Evolutionary conservation across 306 rosid genomes (phyloP).

Genomic region (Ziziphus jujuba): DNA sequence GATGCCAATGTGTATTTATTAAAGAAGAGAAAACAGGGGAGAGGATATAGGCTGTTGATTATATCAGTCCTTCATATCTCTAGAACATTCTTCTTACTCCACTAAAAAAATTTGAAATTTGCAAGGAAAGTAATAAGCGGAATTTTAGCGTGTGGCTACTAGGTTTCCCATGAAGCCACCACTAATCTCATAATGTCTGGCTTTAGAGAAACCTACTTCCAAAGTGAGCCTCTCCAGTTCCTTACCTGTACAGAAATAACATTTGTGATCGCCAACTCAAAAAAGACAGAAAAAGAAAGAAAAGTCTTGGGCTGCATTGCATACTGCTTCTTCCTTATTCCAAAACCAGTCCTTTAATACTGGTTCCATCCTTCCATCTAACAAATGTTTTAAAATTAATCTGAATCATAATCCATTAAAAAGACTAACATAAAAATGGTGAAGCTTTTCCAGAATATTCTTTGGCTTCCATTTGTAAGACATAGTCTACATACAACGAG

Average conservation of each 20-base stretch:
- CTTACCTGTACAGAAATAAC: slow-evolving; percentile 52
- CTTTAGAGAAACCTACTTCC: slow-evolving; percentile 78
- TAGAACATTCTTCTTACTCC: neutral
- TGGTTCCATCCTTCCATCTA: too few relatives aligned
- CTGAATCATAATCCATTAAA: too few relatives aligned
- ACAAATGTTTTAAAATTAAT: too few relatives aligned
- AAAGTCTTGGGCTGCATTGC: neutral
- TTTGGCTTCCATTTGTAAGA: too few relatives aligned
- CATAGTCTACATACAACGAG: too few relatives aligned
- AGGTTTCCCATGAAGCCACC: slow-evolving; percentile 93
- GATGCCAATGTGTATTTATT: too few relatives aligned
- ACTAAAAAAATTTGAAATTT: slow-evolving; percentile 2
- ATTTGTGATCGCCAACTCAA: neutral
- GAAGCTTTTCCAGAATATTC: too few relatives aligned
- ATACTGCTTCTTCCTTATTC: neutral
- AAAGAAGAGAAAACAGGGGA: too few relatives aligned
- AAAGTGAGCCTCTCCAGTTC: slow-evolving; percentile 79
- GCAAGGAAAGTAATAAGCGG: neutral
- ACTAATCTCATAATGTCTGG: slow-evolving; percentile 70
- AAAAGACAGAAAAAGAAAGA: neutral
- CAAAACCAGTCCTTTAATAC: too few relatives aligned
- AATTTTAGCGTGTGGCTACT: slow-evolving; percentile 61
- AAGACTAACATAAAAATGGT: too few relatives aligned
- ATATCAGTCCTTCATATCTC: too few relatives aligned
- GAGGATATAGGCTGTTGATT: too few relatives aligned